phyloP scores from a whole-genome alignment of 306 rosid genomes.

The Trifolium repens region DNA sequence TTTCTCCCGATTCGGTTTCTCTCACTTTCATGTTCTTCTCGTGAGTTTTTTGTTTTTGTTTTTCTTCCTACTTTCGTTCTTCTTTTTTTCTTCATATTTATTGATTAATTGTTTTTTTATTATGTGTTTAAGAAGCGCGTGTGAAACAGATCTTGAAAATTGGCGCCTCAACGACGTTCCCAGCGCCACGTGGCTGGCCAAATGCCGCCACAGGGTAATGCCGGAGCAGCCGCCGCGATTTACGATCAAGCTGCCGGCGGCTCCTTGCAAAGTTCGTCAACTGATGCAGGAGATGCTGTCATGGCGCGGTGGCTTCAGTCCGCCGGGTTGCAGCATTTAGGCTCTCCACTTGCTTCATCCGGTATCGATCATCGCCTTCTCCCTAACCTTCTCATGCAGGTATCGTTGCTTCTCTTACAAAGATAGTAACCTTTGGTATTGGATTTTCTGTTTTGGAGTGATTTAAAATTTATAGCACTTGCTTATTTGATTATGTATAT shows the following conservation, averaged over 20 bases:
- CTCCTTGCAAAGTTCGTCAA: constrained; percentile 61
- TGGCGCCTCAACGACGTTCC: constrained; percentile 99
- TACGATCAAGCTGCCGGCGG: constrained; percentile 62
- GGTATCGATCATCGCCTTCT: constrained; percentile 86
- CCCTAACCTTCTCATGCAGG: constrained; percentile 96
- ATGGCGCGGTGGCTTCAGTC: constrained; percentile 99
- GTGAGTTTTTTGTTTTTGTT: constrained; percentile 51
- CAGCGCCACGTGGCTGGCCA: constrained; percentile 99
- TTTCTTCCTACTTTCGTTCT: not conserved
- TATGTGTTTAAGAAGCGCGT: constrained; percentile 52
- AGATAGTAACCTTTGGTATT: not conserved
- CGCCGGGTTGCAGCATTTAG: constrained; percentile 99
- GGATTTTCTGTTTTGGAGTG: not conserved
- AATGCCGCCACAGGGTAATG: constrained; percentile 99
- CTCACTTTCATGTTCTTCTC: constrained; percentile 67
- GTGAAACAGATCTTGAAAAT: constrained; percentile 83
- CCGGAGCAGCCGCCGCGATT: constrained; percentile 67
- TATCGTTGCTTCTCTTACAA: constrained; percentile 25
- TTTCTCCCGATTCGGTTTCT: constrained; percentile 43
- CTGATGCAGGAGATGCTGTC: constrained; percentile 96
- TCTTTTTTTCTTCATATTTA: not conserved
- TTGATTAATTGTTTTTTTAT: not conserved
- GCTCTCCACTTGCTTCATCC: constrained; percentile 86
- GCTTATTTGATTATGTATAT: constrained; percentile 23
- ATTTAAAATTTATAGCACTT: constrained; percentile 7